These are phyloP conservation scores for Scytalidium sp. DNA, from an alignment of 2,329 filamentous ascomycete species.

Conservation along the genomic window DNA sequence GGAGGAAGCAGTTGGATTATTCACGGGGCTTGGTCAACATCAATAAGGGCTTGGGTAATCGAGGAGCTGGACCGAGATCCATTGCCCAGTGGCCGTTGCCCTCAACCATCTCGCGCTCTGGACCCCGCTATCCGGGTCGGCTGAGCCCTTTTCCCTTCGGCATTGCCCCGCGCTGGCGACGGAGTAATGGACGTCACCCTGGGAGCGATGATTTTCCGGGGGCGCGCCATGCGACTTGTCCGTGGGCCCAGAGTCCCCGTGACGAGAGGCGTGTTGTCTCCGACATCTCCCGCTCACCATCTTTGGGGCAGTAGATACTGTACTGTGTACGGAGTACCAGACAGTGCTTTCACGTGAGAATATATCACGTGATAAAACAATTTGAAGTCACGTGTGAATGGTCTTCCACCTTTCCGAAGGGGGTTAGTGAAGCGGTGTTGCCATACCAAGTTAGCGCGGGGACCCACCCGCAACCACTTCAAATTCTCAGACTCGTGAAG, in stretches of 20 bases:
- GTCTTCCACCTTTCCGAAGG: no score
- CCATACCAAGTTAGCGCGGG: neutral
- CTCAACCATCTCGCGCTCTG: neutral
- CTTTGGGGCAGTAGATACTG: no score
- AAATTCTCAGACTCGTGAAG: slow-evolving; percentile 41
- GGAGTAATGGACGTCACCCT: neutral
- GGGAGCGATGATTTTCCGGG: neutral
- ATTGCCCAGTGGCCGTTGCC: neutral
- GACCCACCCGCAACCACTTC: slow-evolving; percentile 52
- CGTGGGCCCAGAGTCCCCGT: no score
- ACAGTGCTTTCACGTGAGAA: no score
- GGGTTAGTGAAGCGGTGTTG: no score
- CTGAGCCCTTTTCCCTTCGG: neutral
- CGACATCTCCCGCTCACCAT: no score
- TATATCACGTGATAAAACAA: no score
- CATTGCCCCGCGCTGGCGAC: neutral
- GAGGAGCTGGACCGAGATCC: neutral
- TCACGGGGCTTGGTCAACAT: neutral
- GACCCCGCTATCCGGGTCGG: neutral
- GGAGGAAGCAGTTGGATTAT: neutral
- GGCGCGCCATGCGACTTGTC: no score
- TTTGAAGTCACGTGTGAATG: no score
- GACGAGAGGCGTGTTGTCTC: no score
- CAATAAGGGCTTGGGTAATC: neutral
- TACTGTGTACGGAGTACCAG: no score